A percentile compares a stretch with the other conserved stretches of the same genome.
Conservation (phyloP, 225 moss, liverwort and hornwort species). For the Marchantia paleacea region DNA sequence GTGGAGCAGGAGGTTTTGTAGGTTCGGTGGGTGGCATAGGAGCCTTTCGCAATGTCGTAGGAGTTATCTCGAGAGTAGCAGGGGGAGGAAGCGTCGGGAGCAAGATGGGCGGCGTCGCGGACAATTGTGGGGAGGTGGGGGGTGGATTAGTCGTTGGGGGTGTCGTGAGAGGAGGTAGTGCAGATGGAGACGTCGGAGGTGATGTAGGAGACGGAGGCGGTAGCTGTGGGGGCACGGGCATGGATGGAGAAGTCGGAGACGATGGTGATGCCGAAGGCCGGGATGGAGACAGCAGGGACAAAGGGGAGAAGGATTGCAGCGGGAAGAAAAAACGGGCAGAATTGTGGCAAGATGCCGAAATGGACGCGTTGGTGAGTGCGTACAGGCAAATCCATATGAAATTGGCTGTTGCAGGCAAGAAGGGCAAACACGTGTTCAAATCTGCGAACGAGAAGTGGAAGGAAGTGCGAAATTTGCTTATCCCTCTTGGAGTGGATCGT, state of each 20-base stretch:
- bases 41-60: conserved; percentile 23
- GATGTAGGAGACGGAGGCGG: conserved; percentile 30
- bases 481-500: conserved; percentile 46
- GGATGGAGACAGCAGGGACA: conserved; percentile 44
- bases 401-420: conserved; percentile 50
- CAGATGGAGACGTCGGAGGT: conserved; percentile 19
- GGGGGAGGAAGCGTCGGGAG: conserved; percentile 17
- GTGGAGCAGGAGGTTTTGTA: conserved; percentile 24
- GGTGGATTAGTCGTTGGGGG: neutral
- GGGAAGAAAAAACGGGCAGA: conserved; percentile 56
- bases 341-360: conserved; percentile 55
- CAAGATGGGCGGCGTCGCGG: conserved; percentile 17
- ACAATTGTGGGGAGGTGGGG: conserved; percentile 12
- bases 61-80: conserved; percentile 21
- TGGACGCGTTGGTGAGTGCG: conserved; percentile 51
- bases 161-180: conserved; percentile 2
- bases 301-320: conserved; percentile 45
- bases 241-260: conserved; percentile 33
- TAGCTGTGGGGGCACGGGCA: conserved; percentile 25
- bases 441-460: conserved; percentile 59
- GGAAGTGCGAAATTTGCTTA: conserved; percentile 42
- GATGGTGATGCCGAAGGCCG: conserved; percentile 42
- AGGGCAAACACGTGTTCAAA: conserved; percentile 50
- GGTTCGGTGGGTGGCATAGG: conserved; percentile 24
- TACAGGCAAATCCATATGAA: conserved; percentile 50